phyloP scores from a whole-genome alignment of 2,329 filamentous ascomycete genomes.

The Aureobasidium namibiae region DNA sequence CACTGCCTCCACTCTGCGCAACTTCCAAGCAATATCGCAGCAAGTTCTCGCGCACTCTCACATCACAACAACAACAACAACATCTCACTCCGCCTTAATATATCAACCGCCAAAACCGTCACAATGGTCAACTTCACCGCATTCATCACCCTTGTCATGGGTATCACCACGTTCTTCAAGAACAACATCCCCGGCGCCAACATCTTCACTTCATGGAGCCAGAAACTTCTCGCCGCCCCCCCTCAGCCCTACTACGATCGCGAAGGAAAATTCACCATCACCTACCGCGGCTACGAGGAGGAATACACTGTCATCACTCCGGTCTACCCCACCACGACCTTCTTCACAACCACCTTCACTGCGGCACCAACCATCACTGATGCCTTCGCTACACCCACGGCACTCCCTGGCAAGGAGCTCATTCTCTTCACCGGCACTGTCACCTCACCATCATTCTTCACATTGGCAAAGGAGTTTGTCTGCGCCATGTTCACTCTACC shows the following conservation, averaged over 20 bases:
- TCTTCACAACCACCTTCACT: background rate
- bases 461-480: background rate
- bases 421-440: background rate
- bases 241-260: background rate
- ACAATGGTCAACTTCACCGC: background rate
- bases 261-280: too few relatives aligned
- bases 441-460: background rate
- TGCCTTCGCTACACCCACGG: slow-evolving; percentile 72
- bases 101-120: background rate
- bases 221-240: background rate
- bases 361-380: slow-evolving; percentile 61
- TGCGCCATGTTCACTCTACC: background rate
- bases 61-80: background rate
- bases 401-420: slow-evolving; percentile 33
- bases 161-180: background rate
- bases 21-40: background rate
- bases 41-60: background rate
- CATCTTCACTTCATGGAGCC: background rate
- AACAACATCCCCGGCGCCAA: background rate
- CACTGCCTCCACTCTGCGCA: background rate
- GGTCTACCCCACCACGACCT: background rate
- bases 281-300: background rate
- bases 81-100: background rate
- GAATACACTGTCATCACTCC: background rate
- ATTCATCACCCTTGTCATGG: background rate